Evolutionary conservation across 805 yeast genomes (phyloP).

Genomic region (Candida loeiensis): DNA sequence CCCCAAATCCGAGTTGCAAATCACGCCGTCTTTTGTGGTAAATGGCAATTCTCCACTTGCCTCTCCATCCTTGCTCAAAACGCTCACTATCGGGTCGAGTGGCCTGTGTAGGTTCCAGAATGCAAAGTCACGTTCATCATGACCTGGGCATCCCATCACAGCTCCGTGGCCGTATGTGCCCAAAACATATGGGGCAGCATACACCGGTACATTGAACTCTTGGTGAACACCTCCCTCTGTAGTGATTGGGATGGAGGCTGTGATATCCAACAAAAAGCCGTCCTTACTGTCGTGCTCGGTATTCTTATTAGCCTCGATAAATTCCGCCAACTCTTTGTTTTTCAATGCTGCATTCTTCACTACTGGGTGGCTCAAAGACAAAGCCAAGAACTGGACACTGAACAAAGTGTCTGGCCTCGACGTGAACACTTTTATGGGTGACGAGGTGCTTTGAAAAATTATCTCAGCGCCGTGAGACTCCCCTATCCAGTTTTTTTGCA

Average conservation of each 20-base stretch:
- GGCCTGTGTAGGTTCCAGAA: conserved; percentile 74
- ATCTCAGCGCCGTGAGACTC: conserved; percentile 77
- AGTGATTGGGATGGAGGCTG: conserved; percentile 59
- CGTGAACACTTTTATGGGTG: conserved; percentile 59
- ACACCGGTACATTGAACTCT: conserved; percentile 58
- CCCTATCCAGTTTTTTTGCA: conserved; percentile 97
- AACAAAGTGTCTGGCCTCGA: conserved; percentile 87
- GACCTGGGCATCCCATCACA: conserved; percentile 98
- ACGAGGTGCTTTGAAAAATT: conserved; percentile 36
- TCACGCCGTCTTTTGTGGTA: conserved; percentile 43
- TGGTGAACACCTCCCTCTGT: conserved; percentile 18
- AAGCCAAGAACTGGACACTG: conserved; percentile 78
- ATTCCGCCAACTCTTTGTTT: conserved; percentile 42
- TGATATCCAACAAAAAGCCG: conserved; percentile 53
- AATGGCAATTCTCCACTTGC: conserved; percentile 47
- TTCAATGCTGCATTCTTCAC: conserved; percentile 36
- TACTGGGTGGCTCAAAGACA: conserved; percentile 69
- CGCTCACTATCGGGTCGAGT: conserved; percentile 32
- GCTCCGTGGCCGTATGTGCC: conserved; percentile 86
- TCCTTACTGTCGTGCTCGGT: conserved; percentile 32
- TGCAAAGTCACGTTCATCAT: conserved; percentile 76
- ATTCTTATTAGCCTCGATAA: conserved; percentile 50
- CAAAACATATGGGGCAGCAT: conserved; percentile 86
- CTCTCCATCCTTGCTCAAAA: conserved; percentile 27
- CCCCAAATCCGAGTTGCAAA: conserved; percentile 30